Percentiles rank a stretch among this genome's conserved stretches.
Conservation (phyloP, 345 rosid species). For the Brassica carinata region DNA sequence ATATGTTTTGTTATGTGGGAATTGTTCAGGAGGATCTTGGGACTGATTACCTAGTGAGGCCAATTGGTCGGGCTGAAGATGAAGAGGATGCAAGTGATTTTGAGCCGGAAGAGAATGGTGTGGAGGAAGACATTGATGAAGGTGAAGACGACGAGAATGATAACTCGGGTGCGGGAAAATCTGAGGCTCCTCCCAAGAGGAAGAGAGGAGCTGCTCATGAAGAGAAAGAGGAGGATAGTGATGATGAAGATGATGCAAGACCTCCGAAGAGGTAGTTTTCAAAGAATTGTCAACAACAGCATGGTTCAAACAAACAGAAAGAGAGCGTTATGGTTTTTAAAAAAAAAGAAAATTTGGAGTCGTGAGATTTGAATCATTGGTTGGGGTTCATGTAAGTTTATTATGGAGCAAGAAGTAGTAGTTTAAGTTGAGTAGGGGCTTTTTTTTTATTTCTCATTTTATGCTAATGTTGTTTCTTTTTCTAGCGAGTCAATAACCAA, state of each 20-base stretch:
- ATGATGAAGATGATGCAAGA: conserved; percentile 78
- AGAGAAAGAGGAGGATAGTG: conserved; percentile 58
- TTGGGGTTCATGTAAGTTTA: conserved; percentile 38
- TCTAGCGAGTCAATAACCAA: conserved; percentile 36
- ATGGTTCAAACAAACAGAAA: background rate
- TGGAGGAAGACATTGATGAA: conserved; percentile 58
- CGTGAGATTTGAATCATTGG: conserved; percentile 42
- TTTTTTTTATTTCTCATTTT: background rate
- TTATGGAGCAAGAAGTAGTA: conserved; percentile 30
- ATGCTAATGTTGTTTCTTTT: conserved; percentile 22
- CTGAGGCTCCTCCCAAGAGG: conserved; percentile 69
- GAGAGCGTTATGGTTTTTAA: conserved; percentile 5
- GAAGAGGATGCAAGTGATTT: conserved; percentile 93
- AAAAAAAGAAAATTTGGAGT: background rate
- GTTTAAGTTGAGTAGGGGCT: conserved; percentile 27
- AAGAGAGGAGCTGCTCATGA: conserved; percentile 62
- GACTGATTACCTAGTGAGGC: conserved; percentile 80
- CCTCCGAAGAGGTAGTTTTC: conserved; percentile 80
- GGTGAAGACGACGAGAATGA: conserved; percentile 55
- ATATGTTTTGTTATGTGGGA: background rate
- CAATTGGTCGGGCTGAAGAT: conserved; percentile 77
- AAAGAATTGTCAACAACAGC: conserved; percentile 11
- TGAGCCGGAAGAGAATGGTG: conserved; percentile 79
- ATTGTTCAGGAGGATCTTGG: conserved; percentile 67
- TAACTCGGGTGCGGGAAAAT: conserved; percentile 52